Evolutionary conservation across 176 grass and related monocot genomes (phyloP).

Genomic region (Carex littledalei): DNA sequence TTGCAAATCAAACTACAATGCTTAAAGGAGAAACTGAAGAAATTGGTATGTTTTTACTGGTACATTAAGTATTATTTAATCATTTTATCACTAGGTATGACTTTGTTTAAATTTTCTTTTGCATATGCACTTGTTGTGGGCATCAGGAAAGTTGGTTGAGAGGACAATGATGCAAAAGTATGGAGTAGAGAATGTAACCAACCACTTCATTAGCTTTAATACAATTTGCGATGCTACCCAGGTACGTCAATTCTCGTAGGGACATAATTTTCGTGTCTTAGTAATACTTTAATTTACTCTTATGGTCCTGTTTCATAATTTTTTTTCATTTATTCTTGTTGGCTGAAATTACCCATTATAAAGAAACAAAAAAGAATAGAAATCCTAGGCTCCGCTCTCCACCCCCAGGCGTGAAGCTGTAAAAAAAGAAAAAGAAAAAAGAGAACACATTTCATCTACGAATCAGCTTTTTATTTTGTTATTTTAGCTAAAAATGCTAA

Average conservation of each 20-base stretch:
- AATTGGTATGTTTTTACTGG: constrained; percentile 46
- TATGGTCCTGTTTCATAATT: background rate
- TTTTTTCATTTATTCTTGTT: too few relatives aligned
- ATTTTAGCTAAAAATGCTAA: too few relatives aligned
- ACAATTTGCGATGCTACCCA: constrained; percentile 99
- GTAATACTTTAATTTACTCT: background rate
- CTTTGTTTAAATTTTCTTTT: constrained; percentile 9
- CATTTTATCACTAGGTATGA: background rate
- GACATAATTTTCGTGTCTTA: background rate
- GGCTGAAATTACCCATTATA: too few relatives aligned
- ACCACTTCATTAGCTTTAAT: constrained; percentile 89
- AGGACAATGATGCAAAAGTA: constrained; percentile 89
- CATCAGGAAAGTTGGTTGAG: constrained; percentile 78
- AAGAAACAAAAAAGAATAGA: too few relatives aligned
- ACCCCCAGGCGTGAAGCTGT: too few relatives aligned
- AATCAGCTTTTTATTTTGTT: too few relatives aligned
- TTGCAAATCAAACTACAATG: constrained; percentile 99
- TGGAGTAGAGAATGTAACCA: constrained; percentile 78
- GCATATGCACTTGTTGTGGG: background rate
- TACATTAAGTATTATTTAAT: background rate
- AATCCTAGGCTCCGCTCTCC: too few relatives aligned
- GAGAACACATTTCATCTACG: too few relatives aligned
- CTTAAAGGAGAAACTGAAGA: constrained; percentile 99
- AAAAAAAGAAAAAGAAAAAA: too few relatives aligned
- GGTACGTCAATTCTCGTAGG: constrained; percentile 29